A percentile compares a stretch with the other conserved stretches of the same genome.
These are phyloP conservation scores for Fragilariopsis cylindrus DNA, from an alignment of 108 stramenopile species.

Conservation along the genomic window DNA sequence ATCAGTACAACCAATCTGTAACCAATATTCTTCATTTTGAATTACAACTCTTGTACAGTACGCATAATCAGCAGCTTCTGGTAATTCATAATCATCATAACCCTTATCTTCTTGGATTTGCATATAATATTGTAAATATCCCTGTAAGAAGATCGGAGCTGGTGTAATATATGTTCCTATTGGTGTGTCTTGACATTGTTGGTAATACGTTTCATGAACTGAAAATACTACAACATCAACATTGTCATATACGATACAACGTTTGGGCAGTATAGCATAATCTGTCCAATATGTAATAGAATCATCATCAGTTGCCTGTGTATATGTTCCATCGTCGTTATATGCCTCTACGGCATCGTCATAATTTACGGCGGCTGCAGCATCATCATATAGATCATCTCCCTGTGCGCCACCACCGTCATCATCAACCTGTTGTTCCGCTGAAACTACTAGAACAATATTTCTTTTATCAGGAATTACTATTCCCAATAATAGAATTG, in stretches of 20 bases:
- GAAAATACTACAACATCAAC: constrained; percentile 78
- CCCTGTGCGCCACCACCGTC: not conserved
- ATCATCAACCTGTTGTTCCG: constrained; percentile 3
- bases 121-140: constrained; percentile 61
- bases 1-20: constrained; percentile 64
- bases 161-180: constrained; percentile 72
- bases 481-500: no score
- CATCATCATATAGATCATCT: not conserved
- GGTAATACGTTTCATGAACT: constrained; percentile 66
- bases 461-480: no score
- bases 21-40: constrained; percentile 43
- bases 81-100: constrained; percentile 59
- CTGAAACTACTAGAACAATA: constrained; percentile 3
- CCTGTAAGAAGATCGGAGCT: constrained; percentile 69
- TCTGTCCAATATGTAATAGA: constrained; percentile 82
- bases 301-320: constrained; percentile 43
- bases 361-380: constrained; percentile 11
- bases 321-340: constrained; percentile 13
- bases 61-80: constrained; percentile 57
- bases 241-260: constrained; percentile 64
- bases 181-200: constrained; percentile 70
- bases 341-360: constrained; percentile 25
- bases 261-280: constrained; percentile 75
- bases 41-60: constrained; percentile 54
- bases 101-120: constrained; percentile 63